These are phyloP conservation scores for Chytriomyces sp. DNA, from an alignment of 192 early-diverging fungal genomes.

Conservation along the genomic window DNA sequence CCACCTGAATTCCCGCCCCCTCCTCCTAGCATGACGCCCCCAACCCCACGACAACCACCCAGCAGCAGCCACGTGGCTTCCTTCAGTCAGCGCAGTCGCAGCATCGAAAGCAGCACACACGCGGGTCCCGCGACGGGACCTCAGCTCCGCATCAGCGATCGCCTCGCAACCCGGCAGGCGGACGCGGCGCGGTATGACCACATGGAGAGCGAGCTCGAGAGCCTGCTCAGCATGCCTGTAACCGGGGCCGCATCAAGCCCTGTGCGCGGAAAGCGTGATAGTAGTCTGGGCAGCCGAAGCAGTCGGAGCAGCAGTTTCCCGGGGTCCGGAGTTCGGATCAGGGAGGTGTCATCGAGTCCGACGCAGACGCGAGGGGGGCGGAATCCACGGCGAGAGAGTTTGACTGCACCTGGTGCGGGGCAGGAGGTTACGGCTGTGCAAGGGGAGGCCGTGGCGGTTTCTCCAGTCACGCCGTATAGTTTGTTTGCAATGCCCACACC, in stretches of 20 bases:
- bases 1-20: background rate
- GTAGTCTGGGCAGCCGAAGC: background rate
- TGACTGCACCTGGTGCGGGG: no score
- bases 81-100: background rate
- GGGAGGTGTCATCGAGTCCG: background rate
- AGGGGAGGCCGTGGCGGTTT: background rate
- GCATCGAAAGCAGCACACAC: constrained; percentile 1
- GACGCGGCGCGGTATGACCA: background rate
- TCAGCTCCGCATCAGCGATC: constrained; percentile 14
- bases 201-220: constrained; percentile 18
- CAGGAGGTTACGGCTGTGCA: background rate
- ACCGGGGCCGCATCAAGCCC: no score
- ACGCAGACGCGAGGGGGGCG: background rate
- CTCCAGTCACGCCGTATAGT: background rate
- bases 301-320: background rate
- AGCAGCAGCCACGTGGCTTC: background rate
- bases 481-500: background rate
- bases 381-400: background rate
- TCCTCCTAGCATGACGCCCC: background rate
- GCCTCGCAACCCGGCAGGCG: background rate
- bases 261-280: background rate
- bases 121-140: background rate
- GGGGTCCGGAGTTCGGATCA: background rate
- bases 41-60: background rate
- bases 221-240: no score